Percentiles rank a stretch among this genome's conserved stretches.
phyloP scores from a whole-genome alignment of 768 basidiomycete genomes.

The Rhizopogon salebrosus region DNA sequence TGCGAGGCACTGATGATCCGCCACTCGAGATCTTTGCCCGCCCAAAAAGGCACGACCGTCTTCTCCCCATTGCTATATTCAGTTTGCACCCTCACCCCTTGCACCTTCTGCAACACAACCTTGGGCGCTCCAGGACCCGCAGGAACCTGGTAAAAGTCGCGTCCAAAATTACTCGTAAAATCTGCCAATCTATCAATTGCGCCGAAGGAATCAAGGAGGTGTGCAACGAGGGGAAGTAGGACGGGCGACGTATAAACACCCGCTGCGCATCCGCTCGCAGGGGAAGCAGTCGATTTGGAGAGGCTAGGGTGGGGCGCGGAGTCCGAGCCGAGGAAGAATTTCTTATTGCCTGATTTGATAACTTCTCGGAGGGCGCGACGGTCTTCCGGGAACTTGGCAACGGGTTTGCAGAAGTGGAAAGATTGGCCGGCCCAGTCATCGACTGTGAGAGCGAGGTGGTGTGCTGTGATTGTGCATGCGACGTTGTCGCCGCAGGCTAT shows the following conservation, averaged over 20 bases:
- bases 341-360: conserved; percentile 59
- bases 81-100: conserved; percentile 37
- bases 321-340: conserved; percentile 71
- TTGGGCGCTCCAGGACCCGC: conserved; percentile 24
- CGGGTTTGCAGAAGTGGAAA: conserved; percentile 96
- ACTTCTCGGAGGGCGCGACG: conserved; percentile 75
- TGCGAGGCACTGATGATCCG: conserved; percentile 31
- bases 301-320: conserved; percentile 85
- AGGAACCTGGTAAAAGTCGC: conserved; percentile 66
- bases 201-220: conserved; percentile 81
- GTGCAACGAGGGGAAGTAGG: conserved; percentile 84
- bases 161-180: conserved; percentile 76
- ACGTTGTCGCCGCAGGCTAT: conserved; percentile 76
- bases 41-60: conserved; percentile 80
- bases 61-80: conserved; percentile 41
- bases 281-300: conserved; percentile 65
- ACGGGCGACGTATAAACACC: conserved; percentile 95
- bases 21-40: conserved; percentile 79
- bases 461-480: conserved; percentile 94
- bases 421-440: conserved; percentile 97
- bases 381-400: conserved; percentile 94
- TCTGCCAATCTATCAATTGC: conserved; percentile 77
- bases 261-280: conserved; percentile 78
- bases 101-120: conserved; percentile 41
- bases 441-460: conserved; percentile 90